Evolutionary conservation across 768 basidiomycete species (phyloP).

Genomic region (Favolaschia claudopus): DNA sequence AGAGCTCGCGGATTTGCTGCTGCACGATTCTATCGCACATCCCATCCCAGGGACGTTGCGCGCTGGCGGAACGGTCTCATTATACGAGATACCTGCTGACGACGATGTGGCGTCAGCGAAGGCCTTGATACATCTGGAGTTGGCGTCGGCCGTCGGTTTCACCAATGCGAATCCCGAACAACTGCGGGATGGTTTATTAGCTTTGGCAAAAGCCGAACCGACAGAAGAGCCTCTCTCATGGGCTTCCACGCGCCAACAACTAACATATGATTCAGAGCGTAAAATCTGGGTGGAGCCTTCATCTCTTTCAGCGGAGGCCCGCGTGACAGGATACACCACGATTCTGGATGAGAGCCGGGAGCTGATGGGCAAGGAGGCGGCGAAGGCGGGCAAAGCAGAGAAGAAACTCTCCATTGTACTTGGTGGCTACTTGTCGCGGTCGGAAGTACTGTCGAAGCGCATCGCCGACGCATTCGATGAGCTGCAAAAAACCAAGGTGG

Average conservation of each 20-base stretch:
- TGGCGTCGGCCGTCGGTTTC: constrained; percentile 83
- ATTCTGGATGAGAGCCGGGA: constrained; percentile 71
- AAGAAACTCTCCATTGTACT: constrained; percentile 88
- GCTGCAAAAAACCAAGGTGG: constrained; percentile 69
- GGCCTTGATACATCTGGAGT: constrained; percentile 76
- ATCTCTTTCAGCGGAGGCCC: constrained; percentile 62
- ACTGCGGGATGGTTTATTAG: constrained; percentile 77
- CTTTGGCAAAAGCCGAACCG: constrained; percentile 67
- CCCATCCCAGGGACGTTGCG: constrained; percentile 88
- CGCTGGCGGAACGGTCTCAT: constrained; percentile 74
- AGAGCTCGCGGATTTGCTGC: constrained; percentile 81
- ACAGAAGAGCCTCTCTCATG: constrained; percentile 71
- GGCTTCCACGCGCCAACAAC: constrained; percentile 68
- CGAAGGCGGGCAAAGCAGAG: constrained; percentile 83
- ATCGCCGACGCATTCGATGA: constrained; percentile 74
- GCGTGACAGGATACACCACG: constrained; percentile 67
- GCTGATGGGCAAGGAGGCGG: constrained; percentile 80
- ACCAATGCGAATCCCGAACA: constrained; percentile 83
- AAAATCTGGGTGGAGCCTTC: constrained; percentile 73
- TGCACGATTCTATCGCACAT: constrained; percentile 87
- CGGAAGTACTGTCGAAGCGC: constrained; percentile 68
- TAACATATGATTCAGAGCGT: constrained; percentile 66
- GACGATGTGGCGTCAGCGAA: constrained; percentile 76
- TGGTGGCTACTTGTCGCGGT: constrained; percentile 90
- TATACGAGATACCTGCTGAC: constrained; percentile 80